These are phyloP conservation scores for Coemansia sp. DNA, from an alignment of 192 early-diverging fungal genomes.

Conservation along the genomic window DNA sequence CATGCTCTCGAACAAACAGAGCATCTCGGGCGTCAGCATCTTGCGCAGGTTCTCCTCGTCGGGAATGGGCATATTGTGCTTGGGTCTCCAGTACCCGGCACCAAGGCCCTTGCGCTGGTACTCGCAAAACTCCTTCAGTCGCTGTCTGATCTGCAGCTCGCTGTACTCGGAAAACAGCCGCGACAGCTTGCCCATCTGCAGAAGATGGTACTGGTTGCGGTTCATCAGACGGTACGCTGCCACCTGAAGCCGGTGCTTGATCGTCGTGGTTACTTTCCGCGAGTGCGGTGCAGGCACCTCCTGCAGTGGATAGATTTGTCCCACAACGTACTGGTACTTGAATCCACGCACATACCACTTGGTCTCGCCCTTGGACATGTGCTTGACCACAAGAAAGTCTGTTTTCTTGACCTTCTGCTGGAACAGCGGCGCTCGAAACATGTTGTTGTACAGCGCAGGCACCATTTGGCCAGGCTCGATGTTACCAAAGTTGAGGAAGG, in stretches of 20 bases:
- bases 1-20: constrained; percentile 95
- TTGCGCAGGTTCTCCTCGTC: constrained; percentile 89
- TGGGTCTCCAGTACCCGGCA: constrained; percentile 90
- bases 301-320: constrained; percentile 91
- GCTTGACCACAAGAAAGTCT: constrained; percentile 85
- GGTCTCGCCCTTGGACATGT: constrained; percentile 73
- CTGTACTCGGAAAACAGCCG: constrained; percentile 84
- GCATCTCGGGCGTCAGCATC: constrained; percentile 90
- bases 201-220: constrained; percentile 69
- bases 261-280: constrained; percentile 82
- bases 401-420: constrained; percentile 65
- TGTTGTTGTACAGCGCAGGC: constrained; percentile 89
- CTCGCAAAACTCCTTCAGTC: constrained; percentile 95
- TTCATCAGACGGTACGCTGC: constrained; percentile 85
- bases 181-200: constrained; percentile 76
- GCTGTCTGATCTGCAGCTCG: constrained; percentile 84
- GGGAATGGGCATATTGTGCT: constrained; percentile 67
- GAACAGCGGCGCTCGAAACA: constrained; percentile 92
- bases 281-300: constrained; percentile 96
- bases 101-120: constrained; percentile 83
- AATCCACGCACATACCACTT: constrained; percentile 89
- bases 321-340: constrained; percentile 78
- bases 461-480: constrained; percentile 88
- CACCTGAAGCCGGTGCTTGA: constrained; percentile 86
- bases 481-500: constrained; percentile 94